Percentiles rank a stretch among this genome's conserved stretches.
Evolutionary conservation across 164 flowering plant genomes (phyloP).

Genomic region (Annona cherimola): DNA sequence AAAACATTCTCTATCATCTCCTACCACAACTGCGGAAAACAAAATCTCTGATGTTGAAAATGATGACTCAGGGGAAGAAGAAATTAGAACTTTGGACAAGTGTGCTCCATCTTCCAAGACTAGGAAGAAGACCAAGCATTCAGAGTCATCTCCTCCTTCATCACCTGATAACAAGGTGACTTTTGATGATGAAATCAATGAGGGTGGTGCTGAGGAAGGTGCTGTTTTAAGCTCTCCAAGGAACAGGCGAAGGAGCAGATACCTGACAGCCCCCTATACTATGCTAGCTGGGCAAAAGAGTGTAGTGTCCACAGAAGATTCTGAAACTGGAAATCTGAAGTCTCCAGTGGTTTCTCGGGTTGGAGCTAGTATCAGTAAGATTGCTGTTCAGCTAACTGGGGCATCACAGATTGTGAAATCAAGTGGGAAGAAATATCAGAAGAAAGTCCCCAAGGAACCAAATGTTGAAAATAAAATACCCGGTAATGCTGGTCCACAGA

Average conservation of each 20-base stretch:
- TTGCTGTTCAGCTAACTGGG: slow-evolving; percentile 17
- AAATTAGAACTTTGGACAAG: slow-evolving; percentile 5
- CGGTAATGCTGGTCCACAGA: slow-evolving; percentile 7
- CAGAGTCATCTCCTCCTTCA: slow-evolving; percentile 14
- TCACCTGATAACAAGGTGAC: slow-evolving; percentile 8
- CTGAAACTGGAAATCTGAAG: slow-evolving; percentile 26
- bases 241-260: slow-evolving; percentile 81
- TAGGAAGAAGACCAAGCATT: slow-evolving; percentile 9
- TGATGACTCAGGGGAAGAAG: slow-evolving; percentile 13
- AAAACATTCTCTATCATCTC: slow-evolving; percentile 16
- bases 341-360: slow-evolving; percentile 16
- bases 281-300: slow-evolving; percentile 19
- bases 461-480: slow-evolving; percentile 7
- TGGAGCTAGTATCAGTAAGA: slow-evolving; percentile 11
- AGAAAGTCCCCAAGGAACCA: slow-evolving; percentile 11
- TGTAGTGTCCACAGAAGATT: slow-evolving; percentile 8
- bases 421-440: slow-evolving; percentile 28
- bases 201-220: slow-evolving; percentile 10
- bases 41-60: slow-evolving; percentile 11
- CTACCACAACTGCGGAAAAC: slow-evolving; percentile 2
- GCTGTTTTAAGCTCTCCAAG: slow-evolving; percentile 33
- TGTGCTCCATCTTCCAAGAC: slow-evolving; percentile 7
- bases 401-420: slow-evolving; percentile 22
- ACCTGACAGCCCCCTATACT: slow-evolving; percentile 68
- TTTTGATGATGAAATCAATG: slow-evolving; percentile 7